A percentile compares a stretch with the other conserved stretches of the same genome.
Evolutionary conservation across 257 asterid species (phyloP).

Genomic region (Nicotiana undulata): DNA sequence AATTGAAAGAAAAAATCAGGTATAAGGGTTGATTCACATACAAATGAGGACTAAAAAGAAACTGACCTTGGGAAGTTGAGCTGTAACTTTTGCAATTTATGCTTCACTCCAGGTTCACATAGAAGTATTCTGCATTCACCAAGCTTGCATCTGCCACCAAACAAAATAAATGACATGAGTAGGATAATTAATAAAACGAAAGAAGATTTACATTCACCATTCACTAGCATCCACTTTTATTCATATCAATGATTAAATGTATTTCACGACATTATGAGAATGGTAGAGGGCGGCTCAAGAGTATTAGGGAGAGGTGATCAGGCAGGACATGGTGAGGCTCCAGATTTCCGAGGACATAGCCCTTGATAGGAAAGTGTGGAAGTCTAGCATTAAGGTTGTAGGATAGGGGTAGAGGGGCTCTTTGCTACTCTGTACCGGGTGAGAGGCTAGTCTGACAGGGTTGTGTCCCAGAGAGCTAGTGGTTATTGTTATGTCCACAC

Average conservation of each 20-base stretch:
- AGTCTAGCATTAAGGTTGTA: too few species aligned
- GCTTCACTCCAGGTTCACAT: constrained; percentile 69
- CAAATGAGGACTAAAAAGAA: neutral
- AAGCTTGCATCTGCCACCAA: constrained; percentile 73
- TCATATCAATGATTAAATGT: neutral
- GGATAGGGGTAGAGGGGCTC: too few species aligned
- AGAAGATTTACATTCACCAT: neutral
- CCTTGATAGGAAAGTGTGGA: too few species aligned
- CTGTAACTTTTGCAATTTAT: constrained; percentile 90
- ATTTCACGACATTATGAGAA: neutral
- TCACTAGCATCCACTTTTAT: neutral
- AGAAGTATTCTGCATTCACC: constrained; percentile 84
- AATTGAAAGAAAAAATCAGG: neutral
- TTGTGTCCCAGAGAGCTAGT: too few species aligned
- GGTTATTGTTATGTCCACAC: too few species aligned
- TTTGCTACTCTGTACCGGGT: too few species aligned
- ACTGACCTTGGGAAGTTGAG: constrained; percentile 88
- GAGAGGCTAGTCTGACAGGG: too few species aligned
- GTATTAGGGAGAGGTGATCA: too few species aligned
- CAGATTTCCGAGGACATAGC: too few species aligned
- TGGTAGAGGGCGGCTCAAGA: too few species aligned
- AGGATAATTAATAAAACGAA: neutral
- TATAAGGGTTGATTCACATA: neutral
- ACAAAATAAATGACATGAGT: neutral
- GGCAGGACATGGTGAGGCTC: too few species aligned